These are phyloP conservation scores for Diaporthe sp. DNA, from an alignment of 2,329 filamentous ascomycete genomes.

Conservation along the genomic window DNA sequence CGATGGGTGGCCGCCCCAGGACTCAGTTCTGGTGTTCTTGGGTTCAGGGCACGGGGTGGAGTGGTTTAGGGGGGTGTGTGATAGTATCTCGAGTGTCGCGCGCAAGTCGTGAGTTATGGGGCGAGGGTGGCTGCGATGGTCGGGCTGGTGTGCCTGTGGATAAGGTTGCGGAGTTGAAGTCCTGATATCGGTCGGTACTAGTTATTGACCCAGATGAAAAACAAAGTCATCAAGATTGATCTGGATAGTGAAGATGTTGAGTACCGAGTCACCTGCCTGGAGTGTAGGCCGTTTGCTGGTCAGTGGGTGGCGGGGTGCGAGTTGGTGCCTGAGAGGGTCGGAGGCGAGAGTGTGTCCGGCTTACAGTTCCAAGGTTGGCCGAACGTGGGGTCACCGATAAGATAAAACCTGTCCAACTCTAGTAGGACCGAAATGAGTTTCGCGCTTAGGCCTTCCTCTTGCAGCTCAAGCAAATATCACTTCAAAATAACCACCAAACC, in stretches of 20 bases:
- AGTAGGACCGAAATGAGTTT: background rate
- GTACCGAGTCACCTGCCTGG: background rate
- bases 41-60: no score
- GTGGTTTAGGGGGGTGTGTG: background rate
- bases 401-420: background rate
- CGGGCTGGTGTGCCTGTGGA: background rate
- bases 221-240: background rate
- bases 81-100: conserved; percentile 14
- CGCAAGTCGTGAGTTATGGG: background rate
- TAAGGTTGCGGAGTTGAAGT: background rate
- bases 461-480: background rate
- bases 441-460: background rate
- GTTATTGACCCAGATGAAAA: background rate
- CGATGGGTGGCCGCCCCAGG: conserved; percentile 29
- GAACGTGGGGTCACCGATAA: conserved; percentile 11
- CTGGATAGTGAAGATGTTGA: background rate
- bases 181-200: background rate
- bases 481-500: no score
- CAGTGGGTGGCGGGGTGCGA: background rate
- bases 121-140: background rate
- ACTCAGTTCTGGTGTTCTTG: background rate
- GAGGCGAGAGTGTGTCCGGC: background rate
- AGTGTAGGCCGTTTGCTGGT: background rate
- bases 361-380: background rate
- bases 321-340: conserved; percentile 24